Evolutionary conservation across 2,329 filamentous ascomycete genomes (phyloP).

Genomic region (Arthrobotrys entomopaga): DNA sequence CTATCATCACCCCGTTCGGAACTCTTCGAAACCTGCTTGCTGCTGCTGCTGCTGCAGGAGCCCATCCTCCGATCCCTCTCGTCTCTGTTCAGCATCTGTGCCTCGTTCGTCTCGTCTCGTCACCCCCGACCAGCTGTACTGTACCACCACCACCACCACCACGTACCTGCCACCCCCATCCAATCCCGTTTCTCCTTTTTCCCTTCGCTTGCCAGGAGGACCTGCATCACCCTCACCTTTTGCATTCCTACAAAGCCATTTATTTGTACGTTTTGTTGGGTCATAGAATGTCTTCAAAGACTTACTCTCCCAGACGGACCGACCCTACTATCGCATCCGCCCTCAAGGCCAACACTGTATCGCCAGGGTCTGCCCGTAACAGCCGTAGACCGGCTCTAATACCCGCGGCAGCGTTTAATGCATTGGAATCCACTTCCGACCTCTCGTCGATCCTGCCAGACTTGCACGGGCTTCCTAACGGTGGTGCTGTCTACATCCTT

Average conservation of each 20-base stretch:
- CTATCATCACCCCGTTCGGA: too few relatives aligned
- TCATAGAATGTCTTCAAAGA: slow-evolving; percentile 34
- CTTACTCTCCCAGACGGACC: slow-evolving; percentile 35
- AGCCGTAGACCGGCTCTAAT: slow-evolving; percentile 43
- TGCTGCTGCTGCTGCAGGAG: too few relatives aligned
- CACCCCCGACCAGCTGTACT: not conserved
- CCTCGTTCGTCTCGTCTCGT: not conserved
- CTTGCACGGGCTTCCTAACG: slow-evolving; percentile 36
- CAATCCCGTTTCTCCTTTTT: slow-evolving; percentile 12
- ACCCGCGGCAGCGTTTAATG: slow-evolving; percentile 43
- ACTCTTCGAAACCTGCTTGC: too few relatives aligned
- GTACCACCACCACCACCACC: not conserved
- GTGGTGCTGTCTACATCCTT: slow-evolving; percentile 38
- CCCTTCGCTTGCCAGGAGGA: slow-evolving; percentile 1
- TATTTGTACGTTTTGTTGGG: not conserved
- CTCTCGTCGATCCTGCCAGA: slow-evolving; percentile 48
- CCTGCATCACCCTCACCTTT: not conserved
- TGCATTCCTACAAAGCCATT: too few relatives aligned
- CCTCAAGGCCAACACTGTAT: slow-evolving; percentile 33
- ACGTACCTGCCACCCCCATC: not conserved
- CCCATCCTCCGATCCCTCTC: too few relatives aligned
- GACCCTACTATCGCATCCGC: slow-evolving; percentile 33
- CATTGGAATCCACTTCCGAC: slow-evolving; percentile 41
- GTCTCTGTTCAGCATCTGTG: not conserved
- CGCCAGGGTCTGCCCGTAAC: slow-evolving; percentile 19